Evolutionary conservation across 1,284 basidiomycete species (phyloP), one percentile per base, ranked within the genome.

Genomic region (Somion occarium): DNA sequence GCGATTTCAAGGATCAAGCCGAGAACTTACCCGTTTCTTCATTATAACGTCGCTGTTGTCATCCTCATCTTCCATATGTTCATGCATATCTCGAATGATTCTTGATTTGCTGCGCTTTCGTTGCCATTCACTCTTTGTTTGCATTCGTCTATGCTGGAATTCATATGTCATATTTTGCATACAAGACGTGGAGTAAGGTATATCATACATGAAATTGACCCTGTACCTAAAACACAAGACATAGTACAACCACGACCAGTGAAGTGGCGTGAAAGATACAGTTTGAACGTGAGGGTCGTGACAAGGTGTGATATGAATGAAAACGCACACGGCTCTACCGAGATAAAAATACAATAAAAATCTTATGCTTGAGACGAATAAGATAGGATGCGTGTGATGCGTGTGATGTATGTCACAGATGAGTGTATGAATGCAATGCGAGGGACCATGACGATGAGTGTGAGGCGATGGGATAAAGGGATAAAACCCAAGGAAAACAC

Each of bases 321-420:
- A 20, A 48, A 38, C 20, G 55, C 58, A 64, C 61, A 63, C 65
- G 62, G 63, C 44, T 64, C 64, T 57, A 66, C 64, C 63, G 65
- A 67, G 61, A 67, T 67, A 67, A 67, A 59, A 59, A 64, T 67
- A 67, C 22, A 41, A 55, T 53, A 56, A 62, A 57, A 46, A 44
- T 25, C 22, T 15, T 26, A 37, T 44, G 57, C 23, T 44, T 38
- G 49, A 49, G 47, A 54, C 53, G 54, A 56, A 55, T 54, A 58
- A 46, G 41, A 51, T 26, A 53, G 53, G 48, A 41, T 45, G 39
- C n/a, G 38, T 49, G 44, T 27, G 26, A 56, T 53, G 51, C 38
- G 19, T 38, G 48, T 30, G 27, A 15, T 23, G 47, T 49, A 37
- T 37, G 34, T 23, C 42, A 43, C 42, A 43, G 23, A 18, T 24